Conservation (phyloP, 2,329 filamentous ascomycete genomes). For the Uncinocarpus reesii region DNA sequence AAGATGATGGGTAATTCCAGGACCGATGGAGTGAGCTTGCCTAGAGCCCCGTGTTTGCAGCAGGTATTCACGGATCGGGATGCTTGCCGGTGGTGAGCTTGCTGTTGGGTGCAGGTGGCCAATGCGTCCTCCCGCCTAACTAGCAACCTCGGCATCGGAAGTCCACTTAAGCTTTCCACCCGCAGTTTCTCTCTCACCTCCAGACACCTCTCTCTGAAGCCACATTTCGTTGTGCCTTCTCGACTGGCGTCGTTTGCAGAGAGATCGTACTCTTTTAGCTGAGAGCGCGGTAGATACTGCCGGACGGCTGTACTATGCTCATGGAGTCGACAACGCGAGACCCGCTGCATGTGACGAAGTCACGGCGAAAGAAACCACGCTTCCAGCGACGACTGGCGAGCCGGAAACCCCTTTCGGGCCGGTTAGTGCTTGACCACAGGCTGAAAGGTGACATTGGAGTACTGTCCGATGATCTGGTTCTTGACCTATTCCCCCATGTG, state of each 20-base stretch:
- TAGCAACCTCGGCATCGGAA: constrained; percentile 12
- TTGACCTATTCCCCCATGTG: constrained; percentile 60
- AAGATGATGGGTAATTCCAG: no score
- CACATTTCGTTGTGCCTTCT: neutral
- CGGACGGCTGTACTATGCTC: neutral
- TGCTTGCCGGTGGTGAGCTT: neutral
- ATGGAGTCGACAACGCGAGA: neutral
- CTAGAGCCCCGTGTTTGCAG: no score
- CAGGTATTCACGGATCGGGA: no score
- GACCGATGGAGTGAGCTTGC: no score
- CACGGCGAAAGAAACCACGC: constrained; percentile 10
- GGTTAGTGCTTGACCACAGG: constrained; percentile 73
- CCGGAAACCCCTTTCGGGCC: constrained; percentile 59
- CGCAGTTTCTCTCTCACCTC: neutral
- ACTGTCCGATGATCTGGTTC: constrained; percentile 75
- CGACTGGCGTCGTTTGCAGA: neutral
- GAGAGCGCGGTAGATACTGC: neutral
- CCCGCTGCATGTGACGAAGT: constrained; percentile 6
- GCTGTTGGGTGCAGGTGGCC: neutral
- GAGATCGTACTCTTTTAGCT: neutral
- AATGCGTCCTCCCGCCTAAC: neutral
- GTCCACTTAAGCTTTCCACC: constrained; percentile 7
- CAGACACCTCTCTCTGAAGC: neutral
- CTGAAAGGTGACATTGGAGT: constrained; percentile 77
- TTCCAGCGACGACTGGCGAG: constrained; percentile 8